phyloP scores from a whole-genome alignment of 2,329 filamentous ascomycete species.

The Myrmaecium sp. region DNA sequence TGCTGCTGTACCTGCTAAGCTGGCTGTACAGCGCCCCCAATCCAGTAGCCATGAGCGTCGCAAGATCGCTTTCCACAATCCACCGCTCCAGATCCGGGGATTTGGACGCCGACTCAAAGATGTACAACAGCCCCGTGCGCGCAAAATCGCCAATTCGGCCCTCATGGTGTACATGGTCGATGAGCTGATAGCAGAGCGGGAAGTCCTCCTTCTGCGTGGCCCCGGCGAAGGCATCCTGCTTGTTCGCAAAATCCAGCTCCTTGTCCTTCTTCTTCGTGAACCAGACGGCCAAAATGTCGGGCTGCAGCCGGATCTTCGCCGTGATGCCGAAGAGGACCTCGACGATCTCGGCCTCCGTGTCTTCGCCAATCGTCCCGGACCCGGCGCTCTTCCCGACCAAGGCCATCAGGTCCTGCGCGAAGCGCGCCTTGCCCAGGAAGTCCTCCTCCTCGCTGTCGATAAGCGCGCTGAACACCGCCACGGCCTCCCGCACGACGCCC shows the following conservation, averaged over 20 bases:
- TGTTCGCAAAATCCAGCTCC: conserved; percentile 26
- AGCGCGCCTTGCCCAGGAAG: conserved; percentile 72
- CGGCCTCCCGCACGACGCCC: conserved; percentile 67
- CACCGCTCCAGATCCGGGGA: conserved; percentile 76
- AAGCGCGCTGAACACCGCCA: conserved; percentile 75
- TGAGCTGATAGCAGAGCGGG: conserved; percentile 83
- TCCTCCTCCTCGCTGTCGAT: conserved; percentile 95
- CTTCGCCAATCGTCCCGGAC: conserved; percentile 53
- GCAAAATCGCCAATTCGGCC: conserved; percentile 93
- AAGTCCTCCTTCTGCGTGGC: conserved; percentile 82
- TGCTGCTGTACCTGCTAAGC: conserved; percentile 36
- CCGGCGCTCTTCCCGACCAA: conserved; percentile 66
- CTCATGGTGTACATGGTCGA: conserved; percentile 94
- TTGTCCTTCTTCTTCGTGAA: conserved; percentile 38
- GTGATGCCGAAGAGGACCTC: conserved; percentile 92
- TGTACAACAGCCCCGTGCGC: conserved; percentile 80
- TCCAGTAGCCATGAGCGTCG: conserved; percentile 92
- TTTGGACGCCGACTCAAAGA: conserved; percentile 81
- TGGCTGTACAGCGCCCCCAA: conserved; percentile 64
- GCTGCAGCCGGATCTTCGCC: conserved; percentile 84
- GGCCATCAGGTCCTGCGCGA: conserved; percentile 75
- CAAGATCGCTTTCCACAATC: conserved; percentile 93
- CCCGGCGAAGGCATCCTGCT: conserved; percentile 58
- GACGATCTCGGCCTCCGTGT: conserved; percentile 77
- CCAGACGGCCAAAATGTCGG: conserved; percentile 77